Percentiles rank a stretch among this genome's conserved stretches.
phyloP scores from a whole-genome alignment of 495 filamentous ascomycete genomes.

The Glutinoglossum americanum region DNA sequence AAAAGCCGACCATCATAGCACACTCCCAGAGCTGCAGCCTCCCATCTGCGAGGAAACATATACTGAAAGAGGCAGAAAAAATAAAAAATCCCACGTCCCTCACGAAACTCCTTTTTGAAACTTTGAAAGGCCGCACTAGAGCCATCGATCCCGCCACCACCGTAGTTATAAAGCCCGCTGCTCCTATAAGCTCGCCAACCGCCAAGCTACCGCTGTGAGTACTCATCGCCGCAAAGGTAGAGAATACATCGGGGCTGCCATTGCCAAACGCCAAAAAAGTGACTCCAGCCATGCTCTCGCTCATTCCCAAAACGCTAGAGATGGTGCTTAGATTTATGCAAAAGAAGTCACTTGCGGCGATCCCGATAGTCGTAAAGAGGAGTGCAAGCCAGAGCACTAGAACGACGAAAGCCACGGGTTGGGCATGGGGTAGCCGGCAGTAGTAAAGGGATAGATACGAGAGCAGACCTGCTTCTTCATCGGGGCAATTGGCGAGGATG shows the following conservation, averaged over 20 bases:
- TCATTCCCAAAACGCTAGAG: slow-evolving; percentile 68
- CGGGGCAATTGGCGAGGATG: slow-evolving; percentile 56
- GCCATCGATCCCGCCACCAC: slow-evolving; percentile 99
- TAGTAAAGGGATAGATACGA: slow-evolving; percentile 88
- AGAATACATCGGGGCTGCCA: slow-evolving; percentile 97
- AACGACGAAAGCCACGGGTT: slow-evolving; percentile 55
- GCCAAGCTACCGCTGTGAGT: slow-evolving; percentile 91
- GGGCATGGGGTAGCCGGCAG: slow-evolving; percentile 47
- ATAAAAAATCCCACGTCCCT: slow-evolving; percentile 90
- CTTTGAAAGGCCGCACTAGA: slow-evolving; percentile 75
- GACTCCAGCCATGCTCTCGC: slow-evolving; percentile 88
- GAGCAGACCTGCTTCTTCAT: slow-evolving; percentile 75
- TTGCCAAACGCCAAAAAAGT: slow-evolving; percentile 97
- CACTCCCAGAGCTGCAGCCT: slow-evolving; percentile 76
- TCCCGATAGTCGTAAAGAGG: slow-evolving; percentile 93
- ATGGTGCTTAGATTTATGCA: slow-evolving; percentile 92
- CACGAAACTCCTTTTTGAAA: slow-evolving; percentile 70
- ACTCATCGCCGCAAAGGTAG: slow-evolving; percentile 93
- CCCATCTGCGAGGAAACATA: slow-evolving; percentile 74
- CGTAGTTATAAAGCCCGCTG: slow-evolving; percentile 87
- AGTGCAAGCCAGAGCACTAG: slow-evolving; percentile 69
- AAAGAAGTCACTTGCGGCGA: slow-evolving; percentile 94
- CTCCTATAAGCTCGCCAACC: slow-evolving; percentile 86
- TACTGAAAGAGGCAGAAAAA: slow-evolving; percentile 65
- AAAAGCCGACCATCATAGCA: slow-evolving; percentile 72